A percentile compares a stretch with the other conserved stretches of the same genome.
Evolutionary conservation across 1,139 yeast species (phyloP).

Genomic region (Lizanozyma gosingica): DNA sequence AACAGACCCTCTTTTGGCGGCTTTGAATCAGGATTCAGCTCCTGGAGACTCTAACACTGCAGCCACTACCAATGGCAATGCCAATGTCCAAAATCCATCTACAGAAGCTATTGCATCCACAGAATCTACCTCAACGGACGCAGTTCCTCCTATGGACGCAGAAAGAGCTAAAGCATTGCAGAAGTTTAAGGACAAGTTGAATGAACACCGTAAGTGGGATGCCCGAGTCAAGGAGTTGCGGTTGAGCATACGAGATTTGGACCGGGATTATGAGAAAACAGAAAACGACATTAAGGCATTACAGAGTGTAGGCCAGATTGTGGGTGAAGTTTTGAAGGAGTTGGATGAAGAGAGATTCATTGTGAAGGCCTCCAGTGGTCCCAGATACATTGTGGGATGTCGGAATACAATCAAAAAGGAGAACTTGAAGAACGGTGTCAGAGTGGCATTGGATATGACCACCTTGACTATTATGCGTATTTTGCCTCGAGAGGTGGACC

Average conservation of each 20-base stretch:
- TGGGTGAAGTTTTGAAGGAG: conserved; percentile 95
- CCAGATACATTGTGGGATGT: conserved; percentile 96
- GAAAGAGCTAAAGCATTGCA: conserved; percentile 76
- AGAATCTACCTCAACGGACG: conserved; percentile 5
- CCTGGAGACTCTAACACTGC: conserved; percentile 2
- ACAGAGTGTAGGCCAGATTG: conserved; percentile 95
- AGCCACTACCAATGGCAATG: conserved; percentile 1
- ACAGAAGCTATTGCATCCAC: conserved; percentile 5
- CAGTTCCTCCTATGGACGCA: conserved; percentile 40
- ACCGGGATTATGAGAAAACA: conserved; percentile 80
- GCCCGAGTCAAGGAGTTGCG: conserved; percentile 82
- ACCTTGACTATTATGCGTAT: conserved; percentile 97
- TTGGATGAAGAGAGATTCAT: conserved; percentile 91
- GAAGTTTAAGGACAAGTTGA: conserved; percentile 74
- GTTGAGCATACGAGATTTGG: conserved; percentile 74
- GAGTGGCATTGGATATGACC: conserved; percentile 97
- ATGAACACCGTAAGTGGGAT: conserved; percentile 94
- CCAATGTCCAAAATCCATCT: conserved; percentile 2
- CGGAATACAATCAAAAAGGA: conserved; percentile 86
- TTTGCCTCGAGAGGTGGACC: conserved; percentile 96
- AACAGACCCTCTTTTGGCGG: conserved; percentile 65
- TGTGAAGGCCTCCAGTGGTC: conserved; percentile 96
- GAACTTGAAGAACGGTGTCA: conserved; percentile 80
- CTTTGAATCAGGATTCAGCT: conserved; percentile 41
- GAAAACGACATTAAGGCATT: conserved; percentile 96